phyloP scores from a whole-genome alignment of 2,329 filamentous ascomycete genomes.

The Cladosporium halotolerans region DNA sequence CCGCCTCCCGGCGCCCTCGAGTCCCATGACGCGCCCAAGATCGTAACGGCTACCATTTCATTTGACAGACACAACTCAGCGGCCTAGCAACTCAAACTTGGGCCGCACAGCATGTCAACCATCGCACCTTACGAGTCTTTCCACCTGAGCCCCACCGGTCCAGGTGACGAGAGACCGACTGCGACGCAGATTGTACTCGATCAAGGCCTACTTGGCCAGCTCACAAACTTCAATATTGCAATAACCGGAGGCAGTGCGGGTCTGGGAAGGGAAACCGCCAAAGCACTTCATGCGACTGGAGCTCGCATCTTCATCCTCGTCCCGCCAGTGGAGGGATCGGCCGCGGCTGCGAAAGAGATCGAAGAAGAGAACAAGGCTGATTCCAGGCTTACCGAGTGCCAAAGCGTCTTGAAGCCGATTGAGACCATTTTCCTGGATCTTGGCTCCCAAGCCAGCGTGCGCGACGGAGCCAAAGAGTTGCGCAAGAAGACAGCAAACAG shows the following conservation, averaged over 20 bases:
- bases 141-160: conserved; percentile 15
- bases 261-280: conserved; percentile 39
- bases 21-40: too few species aligned
- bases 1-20: too few species aligned
- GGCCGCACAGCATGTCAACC: background rate
- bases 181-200: conserved; percentile 22
- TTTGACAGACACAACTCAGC: too few species aligned
- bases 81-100: too few species aligned
- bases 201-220: conserved; percentile 26
- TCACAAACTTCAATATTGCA: conserved; percentile 33
- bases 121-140: background rate
- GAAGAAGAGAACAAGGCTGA: conserved; percentile 11
- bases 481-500: background rate
- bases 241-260: conserved; percentile 41
- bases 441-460: conserved; percentile 29
- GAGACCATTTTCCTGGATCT: conserved; percentile 21
- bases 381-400: background rate
- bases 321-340: conserved; percentile 37
- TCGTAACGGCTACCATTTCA: too few species aligned
- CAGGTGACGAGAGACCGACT: conserved; percentile 20
- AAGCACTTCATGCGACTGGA: conserved; percentile 41
- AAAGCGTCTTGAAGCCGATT: background rate
- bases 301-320: conserved; percentile 40
- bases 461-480: conserved; percentile 25
- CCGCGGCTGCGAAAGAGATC: conserved; percentile 28